phyloP scores from a whole-genome alignment of 2,329 filamentous ascomycete species.

The Escovopsis sp. region DNA sequence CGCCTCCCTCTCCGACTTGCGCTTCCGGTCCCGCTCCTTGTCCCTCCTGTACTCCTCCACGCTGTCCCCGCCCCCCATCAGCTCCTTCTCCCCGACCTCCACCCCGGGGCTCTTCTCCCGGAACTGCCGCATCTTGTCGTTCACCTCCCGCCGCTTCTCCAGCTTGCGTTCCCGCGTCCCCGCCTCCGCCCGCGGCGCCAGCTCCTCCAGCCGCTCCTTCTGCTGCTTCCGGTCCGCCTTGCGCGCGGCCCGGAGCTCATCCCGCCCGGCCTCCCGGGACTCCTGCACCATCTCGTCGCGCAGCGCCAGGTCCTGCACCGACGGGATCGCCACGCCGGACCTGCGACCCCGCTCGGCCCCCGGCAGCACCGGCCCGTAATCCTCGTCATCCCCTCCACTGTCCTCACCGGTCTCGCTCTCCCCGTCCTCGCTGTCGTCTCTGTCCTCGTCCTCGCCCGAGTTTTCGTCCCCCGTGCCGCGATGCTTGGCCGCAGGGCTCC shows the following conservation, averaged over 20 bases:
- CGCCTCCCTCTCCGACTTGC: constrained; percentile 74
- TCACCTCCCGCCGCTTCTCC: constrained; percentile 67
- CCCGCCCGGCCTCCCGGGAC: constrained; percentile 34
- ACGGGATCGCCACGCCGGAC: constrained; percentile 51
- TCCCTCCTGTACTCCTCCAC: constrained; percentile 54
- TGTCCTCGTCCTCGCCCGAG: background rate
- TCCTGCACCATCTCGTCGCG: constrained; percentile 34
- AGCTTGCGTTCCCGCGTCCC: constrained; percentile 71
- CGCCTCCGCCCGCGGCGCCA: constrained; percentile 68
- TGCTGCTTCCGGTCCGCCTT: constrained; percentile 50
- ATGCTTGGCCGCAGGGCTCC: background rate
- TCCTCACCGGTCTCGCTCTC: constrained; percentile 5
- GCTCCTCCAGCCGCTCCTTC: constrained; percentile 62
- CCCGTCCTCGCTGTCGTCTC: constrained; percentile 13
- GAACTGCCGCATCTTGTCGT: constrained; percentile 61
- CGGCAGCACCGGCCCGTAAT: constrained; percentile 34
- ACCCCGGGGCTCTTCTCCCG: constrained; percentile 48
- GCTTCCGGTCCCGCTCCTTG: constrained; percentile 50
- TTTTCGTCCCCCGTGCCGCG: constrained; percentile 1
- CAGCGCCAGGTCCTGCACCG: constrained; percentile 56
- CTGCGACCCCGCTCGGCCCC: constrained; percentile 10
- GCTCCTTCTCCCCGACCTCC: constrained; percentile 41
- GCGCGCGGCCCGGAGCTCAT: constrained; percentile 45
- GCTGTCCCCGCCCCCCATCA: constrained; percentile 59
- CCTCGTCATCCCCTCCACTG: constrained; percentile 34